phyloP scores from a whole-genome alignment of 169 alveolate species.

The Perkinsus chesapeaki region DNA sequence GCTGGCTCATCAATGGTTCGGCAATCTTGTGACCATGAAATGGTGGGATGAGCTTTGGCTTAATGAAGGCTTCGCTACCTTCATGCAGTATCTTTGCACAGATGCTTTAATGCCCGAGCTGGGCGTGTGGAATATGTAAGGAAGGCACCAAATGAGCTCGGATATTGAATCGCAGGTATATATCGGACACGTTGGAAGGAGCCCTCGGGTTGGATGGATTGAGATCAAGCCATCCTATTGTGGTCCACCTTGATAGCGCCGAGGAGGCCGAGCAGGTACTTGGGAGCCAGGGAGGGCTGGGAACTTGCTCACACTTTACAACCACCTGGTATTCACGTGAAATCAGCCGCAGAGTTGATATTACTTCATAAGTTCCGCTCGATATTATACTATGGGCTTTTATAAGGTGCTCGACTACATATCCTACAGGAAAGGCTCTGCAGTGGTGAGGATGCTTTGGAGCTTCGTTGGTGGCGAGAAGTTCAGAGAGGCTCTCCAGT shows the following conservation, averaged over 20 bases:
- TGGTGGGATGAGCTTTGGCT: constrained; percentile 90
- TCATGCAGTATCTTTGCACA: constrained; percentile 37
- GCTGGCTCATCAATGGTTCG: constrained; percentile 80
- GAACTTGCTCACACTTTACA: not conserved
- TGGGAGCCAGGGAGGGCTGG: not conserved
- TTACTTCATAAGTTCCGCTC: too few species aligned
- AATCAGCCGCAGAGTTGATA: too few species aligned
- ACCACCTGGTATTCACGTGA: too few species aligned
- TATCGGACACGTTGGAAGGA: constrained; percentile 15
- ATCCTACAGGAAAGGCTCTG: constrained; percentile 70
- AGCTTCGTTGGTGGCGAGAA: constrained; percentile 43
- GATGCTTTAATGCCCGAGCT: constrained; percentile 19
- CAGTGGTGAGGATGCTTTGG: constrained; percentile 54
- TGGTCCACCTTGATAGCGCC: constrained; percentile 23
- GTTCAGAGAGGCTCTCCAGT: constrained; percentile 23
- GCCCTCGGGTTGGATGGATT: constrained; percentile 27
- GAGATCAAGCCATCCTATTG: constrained; percentile 33
- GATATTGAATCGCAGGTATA: not conserved
- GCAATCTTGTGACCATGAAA: constrained; percentile 75
- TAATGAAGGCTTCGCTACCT: constrained; percentile 80
- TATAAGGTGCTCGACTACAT: constrained; percentile 58
- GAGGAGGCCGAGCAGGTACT: constrained; percentile 19
- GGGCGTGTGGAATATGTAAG: constrained; percentile 4
- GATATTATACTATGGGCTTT: too few species aligned
- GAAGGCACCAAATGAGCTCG: not conserved